Evolutionary conservation across 495 filamentous ascomycete genomes (phyloP), one percentile per base, ranked within the genome.

Genomic region (Penicillium nucicola): DNA sequence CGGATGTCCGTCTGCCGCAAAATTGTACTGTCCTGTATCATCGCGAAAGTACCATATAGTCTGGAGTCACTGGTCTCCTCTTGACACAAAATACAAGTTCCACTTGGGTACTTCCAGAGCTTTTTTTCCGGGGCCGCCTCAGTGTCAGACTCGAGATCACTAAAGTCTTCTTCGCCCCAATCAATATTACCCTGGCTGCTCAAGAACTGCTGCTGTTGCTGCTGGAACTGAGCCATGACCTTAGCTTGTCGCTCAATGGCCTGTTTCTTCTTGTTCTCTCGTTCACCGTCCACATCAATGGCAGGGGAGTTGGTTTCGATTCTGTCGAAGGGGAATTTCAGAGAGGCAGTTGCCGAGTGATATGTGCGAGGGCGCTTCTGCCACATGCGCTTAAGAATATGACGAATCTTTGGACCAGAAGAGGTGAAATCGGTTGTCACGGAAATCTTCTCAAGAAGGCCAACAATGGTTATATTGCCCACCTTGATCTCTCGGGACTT

Each of bases 211-310:
- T 95, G 90, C 61, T 97, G 95, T 59, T 99, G 90, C 60, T 95
- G 84, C 64, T 96, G 93, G 74, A 97, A 95, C 64, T 96, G 89
- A 2, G 91, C 92, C 91, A 97, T 96, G 15, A 97, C 88, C 55
- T 80, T 84, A 8, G 91, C 91, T 70, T 97, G 90, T 40, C 93
- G 79, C 51, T 92, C 90, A 30, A 90, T 67, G 0, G 95, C 93
- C 23, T 92, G 85, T 57, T 85, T 83, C 75, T 96, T 97, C 77
- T 90, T 97, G 40, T 78, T 68, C 65, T 95, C 90, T 41, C 83
- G 84, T 53, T 91, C 86, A 53, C 84, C 82, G 10, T 87, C 82
- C 2, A 70, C 76, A 46, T 80, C 81, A 9, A 77, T 76, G 9
- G 76, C 76, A 13, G 84, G 81, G 0, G 81, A 83, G 33, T 73